phyloP scores from a whole-genome alignment of 2,329 filamentous ascomycete species.

The Penicillium corylophilum region DNA sequence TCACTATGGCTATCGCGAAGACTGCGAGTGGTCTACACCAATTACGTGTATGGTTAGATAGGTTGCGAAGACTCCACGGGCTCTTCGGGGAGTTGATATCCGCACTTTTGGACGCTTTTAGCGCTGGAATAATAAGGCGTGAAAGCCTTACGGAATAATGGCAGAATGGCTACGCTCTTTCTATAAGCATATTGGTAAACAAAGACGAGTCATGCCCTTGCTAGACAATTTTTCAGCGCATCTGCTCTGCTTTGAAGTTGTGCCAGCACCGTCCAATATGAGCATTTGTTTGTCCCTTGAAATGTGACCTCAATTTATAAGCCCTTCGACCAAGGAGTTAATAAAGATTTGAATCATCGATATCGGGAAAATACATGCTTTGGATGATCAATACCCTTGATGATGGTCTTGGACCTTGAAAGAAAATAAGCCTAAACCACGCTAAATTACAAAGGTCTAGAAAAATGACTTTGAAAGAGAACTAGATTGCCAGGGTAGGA shows the following conservation, averaged over 20 bases:
- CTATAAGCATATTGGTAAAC: slow-evolving; percentile 1
- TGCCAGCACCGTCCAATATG: slow-evolving; percentile 11
- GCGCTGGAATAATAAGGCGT: not conserved
- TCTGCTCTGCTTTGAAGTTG: slow-evolving; percentile 1
- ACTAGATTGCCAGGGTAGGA: too few relatives aligned
- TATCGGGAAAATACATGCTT: slow-evolving; percentile 6
- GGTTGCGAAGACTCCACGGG: not conserved
- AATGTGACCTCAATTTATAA: slow-evolving; percentile 10
- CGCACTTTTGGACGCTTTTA: not conserved
- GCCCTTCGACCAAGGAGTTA: slow-evolving; percentile 16
- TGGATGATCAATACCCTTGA: slow-evolving; percentile 7
- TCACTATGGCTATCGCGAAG: too few relatives aligned
- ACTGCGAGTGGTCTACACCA: slow-evolving; percentile 1
- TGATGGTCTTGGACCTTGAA: not conserved
- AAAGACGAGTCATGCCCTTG: slow-evolving; percentile 12
- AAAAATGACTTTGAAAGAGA: too few relatives aligned
- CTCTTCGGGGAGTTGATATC: not conserved
- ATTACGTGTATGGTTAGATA: slow-evolving; percentile 1
- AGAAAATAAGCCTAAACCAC: slow-evolving; percentile 6
- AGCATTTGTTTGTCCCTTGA: slow-evolving; percentile 10
- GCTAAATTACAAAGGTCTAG: too few relatives aligned
- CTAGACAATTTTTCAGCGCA: slow-evolving; percentile 19
- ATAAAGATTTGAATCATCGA: slow-evolving; percentile 3
- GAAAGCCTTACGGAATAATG: not conserved
- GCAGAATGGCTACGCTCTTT: slow-evolving; percentile 10